Evolutionary conservation across 805 yeast species (phyloP).

Genomic region (Sugiyamaella chiloensis): DNA sequence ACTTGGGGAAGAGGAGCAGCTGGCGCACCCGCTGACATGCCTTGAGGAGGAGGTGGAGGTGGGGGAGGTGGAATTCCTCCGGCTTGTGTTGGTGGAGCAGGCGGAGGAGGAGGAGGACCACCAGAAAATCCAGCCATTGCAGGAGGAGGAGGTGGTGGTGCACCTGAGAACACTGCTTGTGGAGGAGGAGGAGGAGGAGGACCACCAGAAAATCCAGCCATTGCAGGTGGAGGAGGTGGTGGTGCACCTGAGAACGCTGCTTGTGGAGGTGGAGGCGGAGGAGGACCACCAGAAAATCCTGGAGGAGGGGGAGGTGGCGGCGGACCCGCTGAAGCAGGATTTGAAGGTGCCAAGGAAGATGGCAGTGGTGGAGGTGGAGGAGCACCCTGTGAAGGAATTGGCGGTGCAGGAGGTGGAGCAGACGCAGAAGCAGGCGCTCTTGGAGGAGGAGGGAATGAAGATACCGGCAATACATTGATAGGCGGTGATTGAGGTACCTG

Average conservation of each 20-base stretch:
- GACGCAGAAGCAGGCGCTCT: conserved; percentile 25
- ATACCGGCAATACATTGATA: conserved; percentile 18
- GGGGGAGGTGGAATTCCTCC: conserved; percentile 40
- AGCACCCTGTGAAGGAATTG: conserved; percentile 8
- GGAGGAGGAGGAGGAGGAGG: conserved; percentile 29
- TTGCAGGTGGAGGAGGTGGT: conserved; percentile 41
- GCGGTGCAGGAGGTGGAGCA: conserved; percentile 28
- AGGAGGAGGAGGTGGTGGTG: conserved; percentile 36
- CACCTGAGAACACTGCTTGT: conserved; percentile 14
- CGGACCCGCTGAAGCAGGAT: conserved; percentile 30
- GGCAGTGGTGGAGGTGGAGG: conserved; percentile 31
- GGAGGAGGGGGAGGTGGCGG: conserved; percentile 31
- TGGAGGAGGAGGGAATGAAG: conserved; percentile 29
- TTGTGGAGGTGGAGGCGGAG: conserved; percentile 28
- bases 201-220: conserved; percentile 34
- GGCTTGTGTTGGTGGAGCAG: conserved; percentile 29
- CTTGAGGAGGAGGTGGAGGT: conserved; percentile 33
- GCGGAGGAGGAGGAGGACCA: conserved; percentile 29
- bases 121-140: conserved; percentile 37
- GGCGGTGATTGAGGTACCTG: conserved; percentile 23
- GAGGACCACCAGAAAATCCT: conserved; percentile 18
- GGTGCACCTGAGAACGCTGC: conserved; percentile 30
- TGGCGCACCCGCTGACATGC: conserved; percentile 24
- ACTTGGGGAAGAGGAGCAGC: conserved; percentile 39
- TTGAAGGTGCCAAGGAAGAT: conserved; percentile 27